Percentiles rank a stretch among this genome's conserved stretches.
Conservation (phyloP, 2,329 filamentous ascomycete genomes). For the Claviceps africana region DNA sequence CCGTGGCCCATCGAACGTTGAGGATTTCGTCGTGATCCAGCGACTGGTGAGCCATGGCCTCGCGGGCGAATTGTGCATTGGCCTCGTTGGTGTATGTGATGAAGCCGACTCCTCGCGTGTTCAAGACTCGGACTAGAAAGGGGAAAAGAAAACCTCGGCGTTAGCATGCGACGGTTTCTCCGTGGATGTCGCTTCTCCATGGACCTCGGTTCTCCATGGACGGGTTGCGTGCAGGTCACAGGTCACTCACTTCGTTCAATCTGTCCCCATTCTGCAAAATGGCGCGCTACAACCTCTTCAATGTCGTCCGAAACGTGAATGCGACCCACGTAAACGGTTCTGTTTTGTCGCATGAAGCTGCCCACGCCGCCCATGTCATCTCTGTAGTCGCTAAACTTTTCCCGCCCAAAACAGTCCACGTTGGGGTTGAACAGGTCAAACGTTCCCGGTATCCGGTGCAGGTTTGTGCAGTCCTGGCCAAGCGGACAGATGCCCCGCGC, state of each 20-base stretch:
- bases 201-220: too few relatives aligned
- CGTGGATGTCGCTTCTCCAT: too few relatives aligned
- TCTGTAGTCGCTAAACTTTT: slow-evolving; percentile 84
- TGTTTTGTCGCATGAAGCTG: slow-evolving; percentile 83
- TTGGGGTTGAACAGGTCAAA: slow-evolving; percentile 90
- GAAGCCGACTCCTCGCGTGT: slow-evolving; percentile 80
- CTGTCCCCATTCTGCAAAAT: slow-evolving; percentile 95
- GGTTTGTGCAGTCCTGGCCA: slow-evolving; percentile 84
- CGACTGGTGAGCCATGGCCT: slow-evolving; percentile 89
- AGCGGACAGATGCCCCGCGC: slow-evolving; percentile 70
- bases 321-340: slow-evolving; percentile 82
- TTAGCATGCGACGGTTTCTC: background rate
- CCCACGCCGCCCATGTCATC: slow-evolving; percentile 98
- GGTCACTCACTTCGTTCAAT: slow-evolving; percentile 52
- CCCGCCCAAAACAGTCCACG: slow-evolving; percentile 77
- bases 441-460: slow-evolving; percentile 75
- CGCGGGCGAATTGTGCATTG: slow-evolving; percentile 81
- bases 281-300: slow-evolving; percentile 84
- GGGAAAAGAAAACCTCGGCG: too few relatives aligned
- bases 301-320: slow-evolving; percentile 96
- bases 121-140: slow-evolving; percentile 56
- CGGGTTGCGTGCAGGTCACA: too few relatives aligned
- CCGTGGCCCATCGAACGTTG: slow-evolving; percentile 94
- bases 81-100: slow-evolving; percentile 87
- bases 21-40: slow-evolving; percentile 85